Conservation (phyloP, 2,329 filamentous ascomycete genomes). For the Amylocarpus encephaloides region DNA sequence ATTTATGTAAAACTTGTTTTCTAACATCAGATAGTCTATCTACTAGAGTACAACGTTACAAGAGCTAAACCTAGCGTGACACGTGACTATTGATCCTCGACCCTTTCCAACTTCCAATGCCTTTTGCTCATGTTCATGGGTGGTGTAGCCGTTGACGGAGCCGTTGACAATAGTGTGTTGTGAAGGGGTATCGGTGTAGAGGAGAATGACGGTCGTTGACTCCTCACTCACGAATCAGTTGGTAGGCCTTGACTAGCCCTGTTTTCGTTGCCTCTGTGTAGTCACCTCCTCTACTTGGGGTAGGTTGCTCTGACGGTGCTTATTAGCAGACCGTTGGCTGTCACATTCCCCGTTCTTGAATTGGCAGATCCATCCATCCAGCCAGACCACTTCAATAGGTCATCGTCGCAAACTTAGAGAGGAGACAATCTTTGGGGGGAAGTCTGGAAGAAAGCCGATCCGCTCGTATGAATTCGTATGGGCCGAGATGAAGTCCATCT, state of each 20-base stretch:
- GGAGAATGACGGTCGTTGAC: slow-evolving; percentile 16
- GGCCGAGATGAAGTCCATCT: slow-evolving; percentile 1
- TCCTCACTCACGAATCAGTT: slow-evolving; percentile 14
- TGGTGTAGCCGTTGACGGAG: slow-evolving; percentile 5
- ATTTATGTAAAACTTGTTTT: too few species aligned
- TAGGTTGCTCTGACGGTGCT: neutral
- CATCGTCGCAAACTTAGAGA: neutral
- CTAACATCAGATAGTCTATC: too few species aligned
- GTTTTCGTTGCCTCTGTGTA: slow-evolving; percentile 20
- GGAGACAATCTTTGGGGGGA: too few species aligned
- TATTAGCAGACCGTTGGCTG: neutral
- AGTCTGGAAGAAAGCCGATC: slow-evolving; percentile 1
- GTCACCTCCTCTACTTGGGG: slow-evolving; percentile 9
- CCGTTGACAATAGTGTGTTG: slow-evolving; percentile 15
- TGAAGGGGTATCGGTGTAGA: slow-evolving; percentile 17
- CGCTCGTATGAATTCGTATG: slow-evolving; percentile 1
- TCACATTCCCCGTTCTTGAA: neutral
- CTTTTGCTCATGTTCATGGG: slow-evolving; percentile 10
- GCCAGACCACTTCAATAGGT: slow-evolving; percentile 1
- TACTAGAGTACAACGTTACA: too few species aligned
- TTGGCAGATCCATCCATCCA: slow-evolving; percentile 1
- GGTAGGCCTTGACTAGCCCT: slow-evolving; percentile 17
- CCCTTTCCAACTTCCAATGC: too few species aligned
- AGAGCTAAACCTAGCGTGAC: too few species aligned
- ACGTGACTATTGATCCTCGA: too few species aligned